Base-by-base conservation (phyloP, 345 rosid genomes). In the Citrus inodora region DNA sequence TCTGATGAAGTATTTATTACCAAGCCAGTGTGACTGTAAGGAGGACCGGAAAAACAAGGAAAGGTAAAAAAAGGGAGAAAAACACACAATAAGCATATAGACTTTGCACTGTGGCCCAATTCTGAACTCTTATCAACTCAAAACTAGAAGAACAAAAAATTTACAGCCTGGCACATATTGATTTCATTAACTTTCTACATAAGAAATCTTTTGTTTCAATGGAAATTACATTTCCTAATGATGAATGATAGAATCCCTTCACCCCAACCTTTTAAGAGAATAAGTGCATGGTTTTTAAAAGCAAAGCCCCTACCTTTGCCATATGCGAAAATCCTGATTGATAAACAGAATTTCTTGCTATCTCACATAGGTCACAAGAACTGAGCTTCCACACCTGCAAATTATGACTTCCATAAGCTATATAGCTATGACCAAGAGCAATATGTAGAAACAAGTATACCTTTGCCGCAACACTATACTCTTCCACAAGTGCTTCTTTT, bases 381-480 rank as follows among this genome's bases (percentile, higher is more conserved):
- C 89, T 86, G 74, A 86, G 87, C 82, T 88, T 88, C 91, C 89
- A 86, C 10, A 86, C 86, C 91, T 88, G 82, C 61, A 80, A 46
- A 68, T 28, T 37, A 78, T 16, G 16, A 6, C 21, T 51, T 78
- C 24, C 11, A 46, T 30, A 71, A 46, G 38, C 78, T 38, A 32
- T 28, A 53, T 22, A 38, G 67, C 53, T 16, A 24, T 38, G 7
- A 10, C 42, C 25, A 38, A 27, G 13, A 69, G 9, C 21, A 30
- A 24, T 4, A 70, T 64, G 68, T 16, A 59, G 10, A 51, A 48
- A 69, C 17, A n/a, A 58, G 63, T 69, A 33, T 66, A 88, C 89
- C 86, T 86, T 82, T 61, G 91, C 91, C 30, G 91, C 91, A 62
- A 88, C 84, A 78, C 91, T 88, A 71, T 88, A 88, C 73, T 88